Percentiles rank a stretch among this genome's conserved stretches.
phyloP scores from a whole-genome alignment of 106 monocot species.

The Allium cepa region DNA sequence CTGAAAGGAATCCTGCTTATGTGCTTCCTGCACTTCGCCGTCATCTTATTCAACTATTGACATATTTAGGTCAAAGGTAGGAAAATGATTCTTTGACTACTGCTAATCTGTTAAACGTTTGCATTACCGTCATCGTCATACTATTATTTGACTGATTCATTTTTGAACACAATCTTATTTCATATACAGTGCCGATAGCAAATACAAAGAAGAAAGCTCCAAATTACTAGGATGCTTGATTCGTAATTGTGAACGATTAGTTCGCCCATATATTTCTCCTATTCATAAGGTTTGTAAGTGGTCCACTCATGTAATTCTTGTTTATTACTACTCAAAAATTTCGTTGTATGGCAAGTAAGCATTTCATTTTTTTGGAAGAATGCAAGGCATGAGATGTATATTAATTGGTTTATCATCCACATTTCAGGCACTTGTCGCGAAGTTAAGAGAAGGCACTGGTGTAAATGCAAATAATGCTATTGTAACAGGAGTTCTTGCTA shows the following conservation, averaged over 20 bases:
- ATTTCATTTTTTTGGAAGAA: no score
- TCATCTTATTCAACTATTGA: conserved; percentile 84
- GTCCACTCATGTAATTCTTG: background rate
- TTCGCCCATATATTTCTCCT: conserved; percentile 91
- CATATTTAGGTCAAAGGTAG: conserved; percentile 85
- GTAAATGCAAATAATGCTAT: conserved; percentile 75
- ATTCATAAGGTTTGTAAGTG: conserved; percentile 77
- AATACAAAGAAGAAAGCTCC: conserved; percentile 94
- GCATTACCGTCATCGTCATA: background rate
- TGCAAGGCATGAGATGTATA: no score
- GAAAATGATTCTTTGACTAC: background rate
- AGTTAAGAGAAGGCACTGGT: conserved; percentile 68
- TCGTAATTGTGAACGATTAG: conserved; percentile 68
- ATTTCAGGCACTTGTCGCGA: conserved; percentile 73
- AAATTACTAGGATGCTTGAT: conserved; percentile 87
- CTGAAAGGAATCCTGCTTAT: conserved; percentile 98
- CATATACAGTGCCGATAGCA: no score
- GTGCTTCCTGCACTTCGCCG: conserved; percentile 95
- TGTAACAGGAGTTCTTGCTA: conserved; percentile 85
- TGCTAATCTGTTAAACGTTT: background rate
- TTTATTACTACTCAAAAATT: background rate
- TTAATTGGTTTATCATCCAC: background rate
- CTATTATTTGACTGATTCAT: background rate
- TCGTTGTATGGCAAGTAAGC: no score
- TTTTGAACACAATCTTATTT: background rate